A percentile compares a stretch with the other conserved stretches of the same genome.
phyloP scores from a whole-genome alignment of 129 eudicot species.

The Ambrosia artemisiifolia region DNA sequence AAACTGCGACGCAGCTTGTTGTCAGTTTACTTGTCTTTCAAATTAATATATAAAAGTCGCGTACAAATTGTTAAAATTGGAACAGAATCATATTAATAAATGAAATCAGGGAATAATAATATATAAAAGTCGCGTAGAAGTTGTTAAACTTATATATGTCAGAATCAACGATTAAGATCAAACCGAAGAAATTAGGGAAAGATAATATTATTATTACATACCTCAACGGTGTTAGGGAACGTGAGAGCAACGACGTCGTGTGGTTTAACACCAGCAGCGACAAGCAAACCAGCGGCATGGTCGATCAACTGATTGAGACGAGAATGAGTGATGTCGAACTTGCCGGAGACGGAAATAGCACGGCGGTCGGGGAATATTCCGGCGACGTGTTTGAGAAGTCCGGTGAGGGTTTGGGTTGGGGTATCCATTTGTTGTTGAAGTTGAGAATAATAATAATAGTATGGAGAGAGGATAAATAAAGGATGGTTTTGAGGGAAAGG shows the following conservation, averaged over 20 bases:
- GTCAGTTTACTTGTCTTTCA: too few relatives aligned
- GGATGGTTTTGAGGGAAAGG: neutral
- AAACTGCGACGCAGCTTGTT: too few relatives aligned
- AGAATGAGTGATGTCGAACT: conserved; percentile 60
- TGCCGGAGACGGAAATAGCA: conserved; percentile 72
- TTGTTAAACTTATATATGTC: neutral
- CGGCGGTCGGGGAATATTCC: conserved; percentile 63
- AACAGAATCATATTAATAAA: too few relatives aligned
- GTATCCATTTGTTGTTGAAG: conserved; percentile 45
- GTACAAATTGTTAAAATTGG: too few relatives aligned
- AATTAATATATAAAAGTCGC: too few relatives aligned
- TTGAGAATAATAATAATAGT: too few relatives aligned
- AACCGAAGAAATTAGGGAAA: neutral
- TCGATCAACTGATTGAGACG: conserved; percentile 54
- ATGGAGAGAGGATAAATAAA: too few relatives aligned
- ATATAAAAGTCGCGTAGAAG: too few relatives aligned
- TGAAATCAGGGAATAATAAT: too few relatives aligned
- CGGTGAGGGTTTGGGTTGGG: too few relatives aligned
- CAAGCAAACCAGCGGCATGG: conserved; percentile 56
- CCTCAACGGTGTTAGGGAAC: conserved; percentile 93
- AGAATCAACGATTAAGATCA: neutral
- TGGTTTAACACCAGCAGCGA: conserved; percentile 72
- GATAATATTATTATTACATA: neutral
- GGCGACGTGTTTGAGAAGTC: conserved; percentile 49
- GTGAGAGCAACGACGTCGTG: conserved; percentile 93